Percentiles rank a stretch among this genome's conserved stretches.
Conservation (phyloP, 2,329 filamentous ascomycete species). For the Trichoderma atroviride region DNA sequence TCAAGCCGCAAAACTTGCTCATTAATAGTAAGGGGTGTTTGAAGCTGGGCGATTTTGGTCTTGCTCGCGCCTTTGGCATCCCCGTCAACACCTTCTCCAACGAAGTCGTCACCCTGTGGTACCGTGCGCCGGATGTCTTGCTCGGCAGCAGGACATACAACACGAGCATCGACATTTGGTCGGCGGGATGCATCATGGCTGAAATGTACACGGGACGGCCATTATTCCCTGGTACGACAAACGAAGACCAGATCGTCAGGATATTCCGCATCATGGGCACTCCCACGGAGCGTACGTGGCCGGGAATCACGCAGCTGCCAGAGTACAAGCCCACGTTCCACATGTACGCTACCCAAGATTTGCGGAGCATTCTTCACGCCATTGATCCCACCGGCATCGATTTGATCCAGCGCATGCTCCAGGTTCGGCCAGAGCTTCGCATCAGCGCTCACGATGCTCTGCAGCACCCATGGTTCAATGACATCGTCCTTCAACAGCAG, state of each 20-base stretch:
- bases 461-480: constrained; percentile 89
- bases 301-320: constrained; percentile 90
- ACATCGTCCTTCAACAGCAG: constrained; percentile 63
- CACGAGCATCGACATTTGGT: constrained; percentile 99
- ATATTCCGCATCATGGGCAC: constrained; percentile 99
- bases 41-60: constrained; percentile 92
- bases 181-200: constrained; percentile 98
- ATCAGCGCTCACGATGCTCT: constrained; percentile 86
- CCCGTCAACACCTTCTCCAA: constrained; percentile 98
- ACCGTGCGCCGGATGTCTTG: constrained; percentile 92
- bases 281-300: constrained; percentile 92
- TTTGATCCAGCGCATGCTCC: constrained; percentile 85
- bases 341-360: constrained; percentile 89
- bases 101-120: constrained; percentile 97
- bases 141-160: constrained; percentile 95
- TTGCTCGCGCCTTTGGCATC: constrained; percentile 93
- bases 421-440: constrained; percentile 87
- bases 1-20: constrained; percentile 95
- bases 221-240: constrained; percentile 95
- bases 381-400: constrained; percentile 88
- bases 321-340: constrained; percentile 97
- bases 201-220: constrained; percentile 98
- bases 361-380: constrained; percentile 83
- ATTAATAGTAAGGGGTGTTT: constrained; percentile 90
- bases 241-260: constrained; percentile 94